phyloP scores from a whole-genome alignment of 2,329 filamentous ascomycete genomes.

The Blumeriella jaapii region DNA sequence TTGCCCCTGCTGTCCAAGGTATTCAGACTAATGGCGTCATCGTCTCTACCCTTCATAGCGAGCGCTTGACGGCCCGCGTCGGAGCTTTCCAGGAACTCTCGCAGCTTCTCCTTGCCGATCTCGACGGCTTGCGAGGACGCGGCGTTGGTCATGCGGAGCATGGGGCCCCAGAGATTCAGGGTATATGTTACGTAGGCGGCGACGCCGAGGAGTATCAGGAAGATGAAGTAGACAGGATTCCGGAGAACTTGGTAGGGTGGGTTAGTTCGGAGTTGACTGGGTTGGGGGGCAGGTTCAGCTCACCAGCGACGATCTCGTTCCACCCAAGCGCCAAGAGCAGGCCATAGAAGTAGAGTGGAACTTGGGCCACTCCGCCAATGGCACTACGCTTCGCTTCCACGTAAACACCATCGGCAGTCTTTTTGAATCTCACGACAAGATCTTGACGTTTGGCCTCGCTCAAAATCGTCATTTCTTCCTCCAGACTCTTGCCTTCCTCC shows the following conservation, averaged over 20 bases:
- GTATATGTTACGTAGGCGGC: conserved; percentile 84
- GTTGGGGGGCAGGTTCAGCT: no score
- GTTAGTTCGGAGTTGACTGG: no score
- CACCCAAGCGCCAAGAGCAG: conserved; percentile 85
- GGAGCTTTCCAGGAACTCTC: conserved; percentile 81
- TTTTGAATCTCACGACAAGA: conserved; percentile 90
- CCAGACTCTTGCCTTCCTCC: conserved; percentile 84
- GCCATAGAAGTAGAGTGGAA: conserved; percentile 90
- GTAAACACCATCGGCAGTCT: conserved; percentile 94
- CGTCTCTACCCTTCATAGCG: conserved; percentile 50
- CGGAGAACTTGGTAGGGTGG: conserved; percentile 77
- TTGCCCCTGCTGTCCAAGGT: conserved; percentile 49
- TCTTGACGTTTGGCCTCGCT: conserved; percentile 85
- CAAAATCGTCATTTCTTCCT: conserved; percentile 94
- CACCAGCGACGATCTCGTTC: conserved; percentile 95
- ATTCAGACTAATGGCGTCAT: conserved; percentile 44
- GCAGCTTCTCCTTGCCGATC: conserved; percentile 81
- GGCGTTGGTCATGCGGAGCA: conserved; percentile 88
- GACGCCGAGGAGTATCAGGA: conserved; percentile 65
- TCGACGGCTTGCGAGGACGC: conserved; percentile 77
- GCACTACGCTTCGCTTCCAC: conserved; percentile 96
- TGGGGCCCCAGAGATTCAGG: conserved; percentile 90
- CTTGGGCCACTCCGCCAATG: conserved; percentile 86
- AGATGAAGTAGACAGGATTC: conserved; percentile 86
- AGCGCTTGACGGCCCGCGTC: conserved; percentile 77